phyloP scores from a whole-genome alignment of 495 filamentous ascomycete genomes.

The Paragyromitra xinjiangensis region DNA sequence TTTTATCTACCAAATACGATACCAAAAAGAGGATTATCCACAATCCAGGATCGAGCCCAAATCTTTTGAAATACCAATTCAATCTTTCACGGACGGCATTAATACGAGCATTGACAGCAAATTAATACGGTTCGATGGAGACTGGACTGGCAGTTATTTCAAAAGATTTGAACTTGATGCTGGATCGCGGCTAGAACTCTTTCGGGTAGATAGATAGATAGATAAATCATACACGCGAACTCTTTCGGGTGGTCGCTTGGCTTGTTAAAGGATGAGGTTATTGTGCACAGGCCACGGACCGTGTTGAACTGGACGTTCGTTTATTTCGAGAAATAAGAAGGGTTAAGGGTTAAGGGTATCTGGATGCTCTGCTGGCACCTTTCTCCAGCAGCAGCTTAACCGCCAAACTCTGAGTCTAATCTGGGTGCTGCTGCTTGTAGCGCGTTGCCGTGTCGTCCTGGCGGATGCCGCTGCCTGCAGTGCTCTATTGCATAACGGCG shows the following conservation, averaged over 20 bases:
- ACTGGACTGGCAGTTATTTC: conserved; percentile 14
- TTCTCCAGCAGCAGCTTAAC: conserved; percentile 19
- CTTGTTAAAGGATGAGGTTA: neutral
- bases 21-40: conserved; percentile 4
- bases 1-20: neutral
- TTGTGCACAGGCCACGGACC: neutral
- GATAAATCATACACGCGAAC: neutral
- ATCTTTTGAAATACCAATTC: conserved; percentile 26
- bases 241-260: neutral
- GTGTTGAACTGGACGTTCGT: neutral
- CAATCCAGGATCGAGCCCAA: conserved; percentile 16
- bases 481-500: neutral
- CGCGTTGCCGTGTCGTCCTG: neutral
- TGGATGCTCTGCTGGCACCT: neutral
- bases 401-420: neutral
- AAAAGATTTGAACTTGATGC: conserved; percentile 10
- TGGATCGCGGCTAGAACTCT: conserved; percentile 11
- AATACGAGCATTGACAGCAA: conserved; percentile 17
- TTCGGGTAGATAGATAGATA: neutral
- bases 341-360: neutral
- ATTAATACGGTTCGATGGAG: conserved; percentile 18
- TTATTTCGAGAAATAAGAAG: neutral
- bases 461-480: neutral
- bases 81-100: conserved; percentile 17
- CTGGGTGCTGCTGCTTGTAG: neutral